Evolutionary conservation across 768 basidiomycete genomes (phyloP), one percentile per base, ranked within the genome.

Genomic region (Auriscalpium microsporum): DNA sequence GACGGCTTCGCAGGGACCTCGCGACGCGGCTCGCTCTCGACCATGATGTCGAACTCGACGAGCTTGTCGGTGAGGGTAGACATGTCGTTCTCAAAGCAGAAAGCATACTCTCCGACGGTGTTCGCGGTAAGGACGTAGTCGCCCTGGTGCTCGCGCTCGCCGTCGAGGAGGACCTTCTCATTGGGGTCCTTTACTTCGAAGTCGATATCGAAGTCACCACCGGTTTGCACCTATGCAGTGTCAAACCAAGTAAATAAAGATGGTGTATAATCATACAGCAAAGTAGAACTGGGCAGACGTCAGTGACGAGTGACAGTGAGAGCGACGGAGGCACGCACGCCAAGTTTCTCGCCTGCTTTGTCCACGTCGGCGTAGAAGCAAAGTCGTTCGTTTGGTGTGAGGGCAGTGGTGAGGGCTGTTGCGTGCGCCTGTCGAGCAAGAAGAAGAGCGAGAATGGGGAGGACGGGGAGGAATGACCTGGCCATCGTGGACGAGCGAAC

Each of bases 51-150:
- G 67, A 93, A 89, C 72, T 93, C 90, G 64, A 99, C 80, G 48
- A 98, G 80, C 71, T 98, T 98, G 73, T 93, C 91, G 11, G 90
- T 88, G 61, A 96, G 78, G 4, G 91, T 90, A 23, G 87, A 90
- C 79, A 95, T 95, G 75, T 97, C 94, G 69, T 99, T 99, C 68
- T 93, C 90, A 69, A 98, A 96, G 74, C 95, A 98, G 76, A 99
- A 98, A 6, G 94, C 69, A 67, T 92, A 93, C 78, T 93, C 90
- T 63, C 90, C 90, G 68, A 86, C 78, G 17, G 80, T 80, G 72
- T 96, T 95, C 17, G 93, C 96, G 4, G 96, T 98, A 58, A 98
- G 80, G 53, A 99, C 91, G 65, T 87, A 98, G 81, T 99, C 96
- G 36, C 96, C 96, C 61, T 96, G 93, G 35, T 90, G 85, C 65